A percentile compares a stretch with the other conserved stretches of the same genome.
These are phyloP conservation scores for Litchi chinensis DNA, from an alignment of 345 rosid species.

Conservation along the genomic window DNA sequence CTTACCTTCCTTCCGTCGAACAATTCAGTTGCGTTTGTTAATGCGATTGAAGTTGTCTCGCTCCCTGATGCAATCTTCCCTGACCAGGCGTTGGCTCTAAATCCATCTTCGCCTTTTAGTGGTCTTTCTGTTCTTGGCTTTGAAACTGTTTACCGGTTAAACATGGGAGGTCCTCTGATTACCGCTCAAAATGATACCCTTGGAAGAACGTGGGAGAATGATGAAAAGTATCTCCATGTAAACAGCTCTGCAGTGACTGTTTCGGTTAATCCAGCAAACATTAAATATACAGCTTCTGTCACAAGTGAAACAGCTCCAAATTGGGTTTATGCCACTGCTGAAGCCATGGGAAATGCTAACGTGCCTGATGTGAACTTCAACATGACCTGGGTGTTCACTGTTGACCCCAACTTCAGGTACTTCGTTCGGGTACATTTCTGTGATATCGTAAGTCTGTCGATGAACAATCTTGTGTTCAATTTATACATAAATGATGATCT, in stretches of 20 bases:
- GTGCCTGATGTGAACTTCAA: constrained; percentile 73
- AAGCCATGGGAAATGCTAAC: constrained; percentile 81
- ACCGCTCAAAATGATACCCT: constrained; percentile 87
- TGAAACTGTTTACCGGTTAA: constrained; percentile 88
- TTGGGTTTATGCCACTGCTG: constrained; percentile 90
- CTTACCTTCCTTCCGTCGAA: constrained; percentile 72
- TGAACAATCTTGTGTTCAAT: constrained; percentile 78
- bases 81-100: constrained; percentile 69
- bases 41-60: constrained; percentile 92
- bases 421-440: constrained; percentile 92
- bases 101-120: constrained; percentile 54
- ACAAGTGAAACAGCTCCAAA: constrained; percentile 82
- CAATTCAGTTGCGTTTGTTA: constrained; percentile 79
- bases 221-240: constrained; percentile 71
- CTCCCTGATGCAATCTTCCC: constrained; percentile 75
- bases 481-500: constrained; percentile 76
- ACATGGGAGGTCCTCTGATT: constrained; percentile 92
- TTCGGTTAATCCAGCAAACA: constrained; percentile 64
- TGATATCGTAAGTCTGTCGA: constrained; percentile 69
- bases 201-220: constrained; percentile 93
- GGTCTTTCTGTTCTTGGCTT: constrained; percentile 76
- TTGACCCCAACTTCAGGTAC: constrained; percentile 70
- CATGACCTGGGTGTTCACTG: constrained; percentile 83
- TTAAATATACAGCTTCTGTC: constrained; percentile 50
- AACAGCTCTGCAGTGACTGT: constrained; percentile 79